Base-by-base conservation (phyloP, 2,329 filamentous ascomycete species). In the Myriosclerotinia scirpicola region DNA sequence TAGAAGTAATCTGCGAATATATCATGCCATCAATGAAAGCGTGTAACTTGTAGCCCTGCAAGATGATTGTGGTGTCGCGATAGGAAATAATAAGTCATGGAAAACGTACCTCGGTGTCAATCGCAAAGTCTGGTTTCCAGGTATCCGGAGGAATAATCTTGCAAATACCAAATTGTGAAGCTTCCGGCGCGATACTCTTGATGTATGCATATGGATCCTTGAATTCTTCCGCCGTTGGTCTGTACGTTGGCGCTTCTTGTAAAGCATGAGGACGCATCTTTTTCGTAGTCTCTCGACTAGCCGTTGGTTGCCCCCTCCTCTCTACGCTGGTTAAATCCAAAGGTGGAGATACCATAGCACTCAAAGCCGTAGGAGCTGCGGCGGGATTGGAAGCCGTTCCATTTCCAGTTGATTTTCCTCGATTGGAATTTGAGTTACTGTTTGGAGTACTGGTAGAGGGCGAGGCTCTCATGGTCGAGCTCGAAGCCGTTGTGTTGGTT, bases 101-200 rank as follows among this genome's bases (percentile, higher is more conserved):
- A 42, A 38, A 48, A 69, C 75, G 54, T 83, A 97, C 94, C 87
- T 97, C 93, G 30, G 94, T 98, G 76, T 99, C 93, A 75, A 99
- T 96, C 54, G 93, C 93, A 78, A 99, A 98, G 20, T 92, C 85
- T 9, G 95, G 95, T 75, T 96, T 94, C 95, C 95, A 99, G 44
- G 85, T 88, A 70, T 95, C 92, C 0, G 95, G 95, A 6, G 95
- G 95, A 66, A 99, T 91, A 69, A 99, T 92, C 79, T 97, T 97
- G 84, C 93, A 93, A 64, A 99, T 91, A 61, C 95, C 95, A 79
- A 91, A 98, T 74, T 93, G 87, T 71, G 84, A 86, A 34, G 92
- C 95, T 77, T 97, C 93, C 1, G 92, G 88, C 0, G 89, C 84
- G 72, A 99, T 97, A 79, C 94, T 97, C 76, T 89, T 89, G 73